These are phyloP conservation scores for Volvariella surrecta DNA, from an alignment of 1,284 basidiomycete species.

Conservation along the genomic window DNA sequence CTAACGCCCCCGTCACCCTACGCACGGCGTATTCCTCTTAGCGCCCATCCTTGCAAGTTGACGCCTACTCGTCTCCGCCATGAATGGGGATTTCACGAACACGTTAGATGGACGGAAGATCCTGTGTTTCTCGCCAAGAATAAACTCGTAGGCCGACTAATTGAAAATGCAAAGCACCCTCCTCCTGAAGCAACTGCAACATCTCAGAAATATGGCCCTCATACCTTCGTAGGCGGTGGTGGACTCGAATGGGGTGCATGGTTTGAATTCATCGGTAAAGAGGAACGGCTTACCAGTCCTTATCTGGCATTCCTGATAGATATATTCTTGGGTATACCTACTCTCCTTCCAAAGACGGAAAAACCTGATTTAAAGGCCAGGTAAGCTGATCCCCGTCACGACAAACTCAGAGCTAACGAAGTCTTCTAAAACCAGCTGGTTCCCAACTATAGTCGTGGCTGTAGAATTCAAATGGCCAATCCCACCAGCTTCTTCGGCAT, in stretches of 20 bases:
- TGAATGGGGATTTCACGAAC: conserved; percentile 25
- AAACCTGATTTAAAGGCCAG: conserved; percentile 18
- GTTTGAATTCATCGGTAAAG: conserved; percentile 35
- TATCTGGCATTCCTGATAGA: conserved; percentile 50
- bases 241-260: conserved; percentile 51
- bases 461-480: conserved; percentile 54
- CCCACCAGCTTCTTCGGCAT: conserved; percentile 25
- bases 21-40: conserved; percentile 45
- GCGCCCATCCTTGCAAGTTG: conserved; percentile 37
- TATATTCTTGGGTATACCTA: conserved; percentile 33
- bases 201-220: conserved; percentile 19
- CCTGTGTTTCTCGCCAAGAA: conserved; percentile 29
- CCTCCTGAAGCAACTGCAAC: too few species aligned
- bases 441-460: conserved; percentile 47
- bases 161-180: too few species aligned
- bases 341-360: conserved; percentile 32
- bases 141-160: conserved; percentile 20
- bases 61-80: conserved; percentile 13
- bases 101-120: conserved; percentile 33
- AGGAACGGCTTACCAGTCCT: conserved; percentile 35
- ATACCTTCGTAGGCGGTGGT: conserved; percentile 31
- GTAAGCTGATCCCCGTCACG: conserved; percentile 14
- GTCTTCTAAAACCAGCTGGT: conserved; percentile 34
- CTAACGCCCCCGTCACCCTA: conserved; percentile 42
- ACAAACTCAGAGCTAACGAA: not conserved